A percentile compares a stretch with the other conserved stretches of the same genome.
phyloP scores from a whole-genome alignment of 352 stramenopile species.

The Phytophthora pini region DNA sequence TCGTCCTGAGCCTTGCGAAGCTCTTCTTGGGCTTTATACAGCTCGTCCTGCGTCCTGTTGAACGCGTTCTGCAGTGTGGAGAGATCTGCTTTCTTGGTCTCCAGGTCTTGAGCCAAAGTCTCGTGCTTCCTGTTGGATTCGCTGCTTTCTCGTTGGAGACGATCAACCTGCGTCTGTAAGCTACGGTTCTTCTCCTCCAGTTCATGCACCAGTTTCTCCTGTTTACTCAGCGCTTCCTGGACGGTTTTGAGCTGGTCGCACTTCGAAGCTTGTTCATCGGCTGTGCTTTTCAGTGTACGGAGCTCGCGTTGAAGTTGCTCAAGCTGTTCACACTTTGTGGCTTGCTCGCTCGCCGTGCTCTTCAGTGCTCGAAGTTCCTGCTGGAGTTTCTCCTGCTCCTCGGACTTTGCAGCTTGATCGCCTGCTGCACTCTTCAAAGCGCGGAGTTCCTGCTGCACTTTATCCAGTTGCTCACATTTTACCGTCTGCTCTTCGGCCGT shows the following conservation, averaged over 20 bases:
- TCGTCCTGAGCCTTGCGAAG: constrained; percentile 31
- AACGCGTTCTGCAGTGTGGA: constrained; percentile 9
- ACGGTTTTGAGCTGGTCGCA: constrained; percentile 18
- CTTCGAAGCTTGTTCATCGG: constrained; percentile 16
- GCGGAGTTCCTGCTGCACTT: constrained; percentile 29
- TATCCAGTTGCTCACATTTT: constrained; percentile 28
- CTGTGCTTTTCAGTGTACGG: constrained; percentile 13
- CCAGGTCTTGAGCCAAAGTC: constrained; percentile 13
- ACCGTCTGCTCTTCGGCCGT: constrained; percentile 18
- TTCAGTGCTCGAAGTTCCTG: constrained; percentile 22
- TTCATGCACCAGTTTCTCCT: constrained; percentile 24
- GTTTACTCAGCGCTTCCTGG: constrained; percentile 22
- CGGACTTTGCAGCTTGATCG: constrained; percentile 16
- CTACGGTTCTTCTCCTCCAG: constrained; percentile 21
- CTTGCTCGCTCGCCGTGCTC: constrained; percentile 11
- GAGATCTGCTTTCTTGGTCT: constrained; percentile 24
- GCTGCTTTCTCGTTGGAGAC: constrained; percentile 8
- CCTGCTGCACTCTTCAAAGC: constrained; percentile 12
- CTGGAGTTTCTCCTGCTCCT: constrained; percentile 27
- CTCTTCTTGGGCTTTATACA: constrained; percentile 19
- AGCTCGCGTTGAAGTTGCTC: constrained; percentile 32
- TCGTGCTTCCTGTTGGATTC: constrained; percentile 14
- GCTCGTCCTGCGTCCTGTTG: constrained; percentile 21
- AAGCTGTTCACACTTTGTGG: constrained; percentile 17
- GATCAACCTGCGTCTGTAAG: constrained; percentile 20